Evolutionary conservation across 164 flowering plant species (phyloP), one percentile per base, ranked within the genome.

Genomic region (Echeveria elegans): DNA sequence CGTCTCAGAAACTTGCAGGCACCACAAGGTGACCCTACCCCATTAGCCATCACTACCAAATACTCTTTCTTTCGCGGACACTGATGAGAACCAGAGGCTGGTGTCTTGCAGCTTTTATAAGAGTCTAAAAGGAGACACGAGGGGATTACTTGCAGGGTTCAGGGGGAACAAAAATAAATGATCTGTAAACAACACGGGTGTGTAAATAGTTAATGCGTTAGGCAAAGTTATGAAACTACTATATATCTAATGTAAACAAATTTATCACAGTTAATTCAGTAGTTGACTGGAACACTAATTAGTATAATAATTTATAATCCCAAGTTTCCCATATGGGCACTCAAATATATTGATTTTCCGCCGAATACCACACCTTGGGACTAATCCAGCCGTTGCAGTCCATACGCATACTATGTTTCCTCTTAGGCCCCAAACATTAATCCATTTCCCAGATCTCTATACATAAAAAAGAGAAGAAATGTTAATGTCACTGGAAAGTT

Each of bases 1-100:
- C 99, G 70, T 76, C 99, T 43, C 26, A 95, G 79, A 68, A 95
- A 95, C 76, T 95, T 95, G 84, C 99, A 95, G 66, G 99, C 99
- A 21, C 98, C 99, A 68, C 99, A 95, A 2, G 99, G 98, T 2
- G 97, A 89, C 4, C 90, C 89, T 16, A 78, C 69, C 15, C 80
- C 84, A 30, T 77, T 30, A 34, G 83, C 80, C 79, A 72, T 72
- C 40, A 34, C 36, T 36, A 56, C 36, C 26, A 56, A 47, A 28
- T 48, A 11, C 34, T 28, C 66, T 24, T n/a, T 74, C 84, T 68
- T 89, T 86, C 86, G 90, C 71, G 77, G 70, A 69, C 65, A 79
- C 86, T 81, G 80, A 87, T 76, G 78, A 81, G 74, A 65, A 78
- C 82, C 78, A 87, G 79, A 66, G 45, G 9, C 36, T 36, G 45